Base-by-base conservation (phyloP, 2,329 filamentous ascomycete species). In the Sporothrix brunneoviolacea region DNA sequence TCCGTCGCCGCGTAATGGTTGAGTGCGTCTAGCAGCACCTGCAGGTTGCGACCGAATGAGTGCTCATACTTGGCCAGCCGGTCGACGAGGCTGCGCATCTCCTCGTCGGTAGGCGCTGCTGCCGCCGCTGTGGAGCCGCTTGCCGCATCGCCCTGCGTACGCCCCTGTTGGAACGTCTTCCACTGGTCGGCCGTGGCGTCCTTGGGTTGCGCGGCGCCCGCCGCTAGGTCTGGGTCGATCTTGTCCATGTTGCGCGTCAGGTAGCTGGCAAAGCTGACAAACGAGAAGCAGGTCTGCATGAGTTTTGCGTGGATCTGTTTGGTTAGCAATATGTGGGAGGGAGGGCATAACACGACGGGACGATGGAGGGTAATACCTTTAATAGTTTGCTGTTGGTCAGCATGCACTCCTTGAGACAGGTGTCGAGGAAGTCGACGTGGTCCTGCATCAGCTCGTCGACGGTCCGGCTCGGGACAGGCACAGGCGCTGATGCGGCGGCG, bases 381-480 rank as follows among this genome's bases (percentile, higher is more conserved):
- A 98, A 71, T 7, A 98, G 76, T 70, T 95, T 96, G 64, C 88
- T 89, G 66, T 98, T 96, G 18, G 93, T 98, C 57, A 98, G 76
- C 90, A 97, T 97, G 72, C 93, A 97, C 70, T 97, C 93, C 70
- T 97, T 98, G 61, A 98, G 74, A 65, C 93, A 98, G 4, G 93
- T 97, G 61, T 96, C 93, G 42, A 98, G 72, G 66, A 98, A 98
- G 68, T 97, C 93, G 54, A 98, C 91, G 69, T 98, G 93, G 63
- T 97, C 91, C 70, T 97, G 89, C 93, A 98, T 98, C 63, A 98
- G 71, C 70, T 97, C 90, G 62, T 98, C 93, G 1, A 98, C 93
- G 0, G 93, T 98, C 33, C 90, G 70, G 36, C 71, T 73, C 7
- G 68, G 64, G 9, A 49, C 36, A 5, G 44, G 35, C 12, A 48